Conservation (phyloP, 805 yeast genomes). For the Pichia thaimueangensis region DNA sequence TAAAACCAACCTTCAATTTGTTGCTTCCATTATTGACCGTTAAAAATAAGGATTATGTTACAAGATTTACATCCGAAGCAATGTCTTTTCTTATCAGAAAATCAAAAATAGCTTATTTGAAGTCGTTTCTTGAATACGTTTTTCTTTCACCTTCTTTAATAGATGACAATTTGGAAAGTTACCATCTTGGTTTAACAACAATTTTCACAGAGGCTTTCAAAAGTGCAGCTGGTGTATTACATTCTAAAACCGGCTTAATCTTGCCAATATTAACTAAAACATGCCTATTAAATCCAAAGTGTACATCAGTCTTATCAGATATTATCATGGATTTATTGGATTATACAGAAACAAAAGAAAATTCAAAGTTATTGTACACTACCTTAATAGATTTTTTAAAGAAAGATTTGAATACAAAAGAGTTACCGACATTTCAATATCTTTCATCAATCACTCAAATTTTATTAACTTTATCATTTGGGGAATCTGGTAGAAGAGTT, state of each 20-base stretch:
- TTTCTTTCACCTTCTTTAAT: conserved; percentile 28
- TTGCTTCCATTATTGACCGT: conserved; percentile 60
- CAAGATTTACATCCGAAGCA: conserved; percentile 87
- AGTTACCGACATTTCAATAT: conserved; percentile 11
- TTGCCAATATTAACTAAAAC: conserved; percentile 32
- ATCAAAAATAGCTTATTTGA: conserved; percentile 43
- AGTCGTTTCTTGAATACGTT: conserved; percentile 37
- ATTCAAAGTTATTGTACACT: conserved; percentile 40
- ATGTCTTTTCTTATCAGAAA: conserved; percentile 77
- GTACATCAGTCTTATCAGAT: conserved; percentile 49
- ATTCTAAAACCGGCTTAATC: conserved; percentile 59
- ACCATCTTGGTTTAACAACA: conserved; percentile 50
- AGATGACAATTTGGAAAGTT: conserved; percentile 35
- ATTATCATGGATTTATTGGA: conserved; percentile 46
- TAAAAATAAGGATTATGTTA: conserved; percentile 52
- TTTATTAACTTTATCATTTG: conserved; percentile 46
- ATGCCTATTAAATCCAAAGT: conserved; percentile 20
- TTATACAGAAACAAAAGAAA: conserved; percentile 43
- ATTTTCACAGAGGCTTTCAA: conserved; percentile 70
- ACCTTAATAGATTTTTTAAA: conserved; percentile 22
- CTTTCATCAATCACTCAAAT: conserved; percentile 34
- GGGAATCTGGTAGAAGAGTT: conserved; percentile 66
- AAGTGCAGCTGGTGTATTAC: conserved; percentile 64
- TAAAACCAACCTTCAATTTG: conserved; percentile 61
- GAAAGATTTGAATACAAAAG: conserved; percentile 2